Evolutionary conservation across 257 asterid species (phyloP), one percentile per base, ranked within the genome.

Genomic region (Solanum clarkiae): DNA sequence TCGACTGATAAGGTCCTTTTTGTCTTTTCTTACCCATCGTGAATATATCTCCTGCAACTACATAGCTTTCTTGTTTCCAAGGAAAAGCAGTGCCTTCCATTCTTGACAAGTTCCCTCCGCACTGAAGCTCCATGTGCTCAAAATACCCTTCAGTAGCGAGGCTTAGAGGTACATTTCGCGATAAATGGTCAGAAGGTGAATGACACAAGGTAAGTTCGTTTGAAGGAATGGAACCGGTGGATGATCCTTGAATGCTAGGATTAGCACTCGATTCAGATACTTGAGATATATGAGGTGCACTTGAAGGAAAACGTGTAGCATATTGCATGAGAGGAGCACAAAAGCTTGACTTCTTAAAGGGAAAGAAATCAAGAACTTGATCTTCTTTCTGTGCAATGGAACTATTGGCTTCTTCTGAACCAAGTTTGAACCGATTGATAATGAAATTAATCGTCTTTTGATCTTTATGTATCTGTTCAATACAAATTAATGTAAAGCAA

Each of bases 231-330:
- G 97, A 93, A 63, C 93, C 80, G 17, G 93, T 87, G 45, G 94
- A 90, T 55, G 97, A 93, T 84, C 93, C 93, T 85, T 93, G 95
- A 29, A 90, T 85, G 90, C 93, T 90, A 65, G 91, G 91, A 84
- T 87, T 81, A 83, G 80, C 83, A 62, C 75, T 86, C 2, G 91
- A 86, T 80, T 87, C 90, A 81, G 90, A 60, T 54, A 82, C 80
- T 66, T 74, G 84, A 24, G 90, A 89, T 83, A 84, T 80, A 70
- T 68, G 54, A 12, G 82, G 72, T 22, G 13, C 51, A 22, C 63
- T 70, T 57, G 81, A 49, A 24, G 60, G 59, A 66, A 81, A 86
- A 63, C 49, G 77, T 3, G 57, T 80, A 59, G 57, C 80, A 72
- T 44, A 59, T 17, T 84, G 88, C 14, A 82, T 32, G 4, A 87